These are phyloP conservation scores for Raffaelea albimanens DNA, from an alignment of 2,329 filamentous ascomycete genomes.

Conservation along the genomic window DNA sequence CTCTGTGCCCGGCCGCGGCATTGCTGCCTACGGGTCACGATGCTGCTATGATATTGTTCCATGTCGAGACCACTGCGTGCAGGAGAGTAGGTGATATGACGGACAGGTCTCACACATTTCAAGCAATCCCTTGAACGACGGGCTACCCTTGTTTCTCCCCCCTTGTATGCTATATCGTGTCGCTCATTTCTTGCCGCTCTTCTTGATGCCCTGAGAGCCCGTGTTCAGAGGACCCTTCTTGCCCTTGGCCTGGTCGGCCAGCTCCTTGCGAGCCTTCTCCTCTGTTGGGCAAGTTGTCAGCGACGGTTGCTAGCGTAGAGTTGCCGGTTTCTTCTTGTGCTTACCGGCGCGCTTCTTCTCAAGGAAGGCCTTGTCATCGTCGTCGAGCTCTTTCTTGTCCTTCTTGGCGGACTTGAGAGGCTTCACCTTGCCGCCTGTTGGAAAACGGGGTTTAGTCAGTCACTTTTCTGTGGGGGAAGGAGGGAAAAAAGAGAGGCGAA, in stretches of 20 bases:
- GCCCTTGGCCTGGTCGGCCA: constrained; percentile 72
- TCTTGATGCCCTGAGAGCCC: constrained; percentile 87
- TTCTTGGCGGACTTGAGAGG: constrained; percentile 87
- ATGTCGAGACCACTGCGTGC: too few species aligned
- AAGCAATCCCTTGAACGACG: too few species aligned
- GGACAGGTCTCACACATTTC: too few species aligned
- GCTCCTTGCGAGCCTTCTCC: constrained; percentile 75
- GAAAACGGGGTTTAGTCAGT: constrained; percentile 8
- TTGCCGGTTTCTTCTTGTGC: neutral
- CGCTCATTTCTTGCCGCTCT: constrained; percentile 79
- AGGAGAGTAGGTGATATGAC: too few species aligned
- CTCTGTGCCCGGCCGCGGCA: too few species aligned
- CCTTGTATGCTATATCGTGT: too few species aligned
- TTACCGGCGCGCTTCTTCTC: constrained; percentile 78
- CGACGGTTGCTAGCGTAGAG: neutral
- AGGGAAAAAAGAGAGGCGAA: neutral
- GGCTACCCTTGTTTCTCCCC: too few species aligned
- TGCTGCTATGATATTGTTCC: too few species aligned
- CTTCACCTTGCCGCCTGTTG: constrained; percentile 69
- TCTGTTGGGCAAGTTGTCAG: constrained; percentile 35
- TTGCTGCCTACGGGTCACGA: too few species aligned
- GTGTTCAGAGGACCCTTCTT: constrained; percentile 88
- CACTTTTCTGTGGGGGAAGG: constrained; percentile 2
- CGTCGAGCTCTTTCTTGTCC: constrained; percentile 70
- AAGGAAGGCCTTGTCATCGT: constrained; percentile 74